These are phyloP conservation scores for Cladosporium colombiae DNA, from an alignment of 2,329 filamentous ascomycete genomes.

Conservation along the genomic window DNA sequence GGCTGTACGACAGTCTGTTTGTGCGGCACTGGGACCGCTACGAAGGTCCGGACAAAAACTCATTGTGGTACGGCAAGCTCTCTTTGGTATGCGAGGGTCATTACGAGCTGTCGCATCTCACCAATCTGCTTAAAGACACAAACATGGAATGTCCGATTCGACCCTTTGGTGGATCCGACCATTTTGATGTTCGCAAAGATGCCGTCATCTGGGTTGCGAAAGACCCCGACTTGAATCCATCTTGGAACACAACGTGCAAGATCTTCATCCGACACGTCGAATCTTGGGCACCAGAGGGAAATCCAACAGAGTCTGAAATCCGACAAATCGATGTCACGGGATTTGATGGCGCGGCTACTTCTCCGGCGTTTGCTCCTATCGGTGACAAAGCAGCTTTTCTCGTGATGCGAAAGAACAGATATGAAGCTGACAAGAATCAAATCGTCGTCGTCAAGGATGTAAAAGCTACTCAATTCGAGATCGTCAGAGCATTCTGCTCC, in stretches of 20 bases:
- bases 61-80: conserved; percentile 72
- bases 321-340: conserved; percentile 57
- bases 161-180: conserved; percentile 74
- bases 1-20: conserved; percentile 53
- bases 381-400: conserved; percentile 73
- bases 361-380: conserved; percentile 72
- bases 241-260: conserved; percentile 77
- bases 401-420: conserved; percentile 73
- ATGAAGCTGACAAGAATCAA: conserved; percentile 77
- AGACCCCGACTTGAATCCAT: conserved; percentile 69
- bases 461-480: neutral
- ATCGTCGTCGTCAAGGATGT: conserved; percentile 66
- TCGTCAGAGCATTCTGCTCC: neutral
- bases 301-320: conserved; percentile 39
- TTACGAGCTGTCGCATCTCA: conserved; percentile 49
- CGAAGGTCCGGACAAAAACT: conserved; percentile 67
- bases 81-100: conserved; percentile 35
- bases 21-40: conserved; percentile 58
- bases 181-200: conserved; percentile 71
- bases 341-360: conserved; percentile 64
- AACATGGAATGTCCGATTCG: conserved; percentile 67
- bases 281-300: conserved; percentile 58
- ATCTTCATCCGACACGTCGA: conserved; percentile 71
- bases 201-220: conserved; percentile 75
- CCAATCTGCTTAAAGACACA: conserved; percentile 65